Evolutionary conservation across 768 basidiomycete species (phyloP).

Genomic region (Tulasnella sp.): DNA sequence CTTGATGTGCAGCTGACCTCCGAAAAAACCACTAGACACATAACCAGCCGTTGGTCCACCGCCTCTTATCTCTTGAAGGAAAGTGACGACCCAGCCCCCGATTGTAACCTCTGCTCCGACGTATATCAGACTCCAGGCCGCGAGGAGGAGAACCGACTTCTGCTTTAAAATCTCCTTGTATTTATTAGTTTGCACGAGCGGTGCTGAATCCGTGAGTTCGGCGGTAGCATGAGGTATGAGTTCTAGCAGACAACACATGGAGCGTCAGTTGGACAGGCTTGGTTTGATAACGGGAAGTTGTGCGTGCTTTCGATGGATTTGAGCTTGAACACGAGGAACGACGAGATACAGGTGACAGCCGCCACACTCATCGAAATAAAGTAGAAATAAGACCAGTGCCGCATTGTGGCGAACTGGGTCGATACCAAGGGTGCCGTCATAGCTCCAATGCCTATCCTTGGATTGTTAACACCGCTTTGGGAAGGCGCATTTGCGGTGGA

Average conservation of each 20-base stretch:
- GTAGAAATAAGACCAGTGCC: constrained; percentile 69
- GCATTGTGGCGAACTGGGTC: constrained; percentile 61
- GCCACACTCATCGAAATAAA: constrained; percentile 57
- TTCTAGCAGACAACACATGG: neutral
- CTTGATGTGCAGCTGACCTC: constrained; percentile 15
- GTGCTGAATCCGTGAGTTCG: neutral
- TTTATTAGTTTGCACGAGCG: constrained; percentile 4
- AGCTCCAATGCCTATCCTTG: constrained; percentile 25
- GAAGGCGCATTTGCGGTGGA: no score
- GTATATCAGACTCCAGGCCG: constrained; percentile 53
- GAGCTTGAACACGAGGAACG: constrained; percentile 49
- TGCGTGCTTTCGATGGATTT: neutral
- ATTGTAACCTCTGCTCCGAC: constrained; percentile 45
- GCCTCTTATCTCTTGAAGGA: constrained; percentile 34
- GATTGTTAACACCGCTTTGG: no score
- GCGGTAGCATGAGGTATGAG: neutral
- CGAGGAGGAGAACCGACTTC: constrained; percentile 50
- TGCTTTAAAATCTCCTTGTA: constrained; percentile 38
- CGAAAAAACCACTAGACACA: constrained; percentile 41
- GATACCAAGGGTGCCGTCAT: constrained; percentile 54
- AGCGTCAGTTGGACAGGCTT: no score
- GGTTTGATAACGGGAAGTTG: no score
- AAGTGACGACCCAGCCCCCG: constrained; percentile 46
- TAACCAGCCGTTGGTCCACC: constrained; percentile 41
- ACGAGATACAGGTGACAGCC: constrained; percentile 38